These are phyloP conservation scores for Primulina huaijiensis DNA, from an alignment of 257 asterid species.

Conservation along the genomic window DNA sequence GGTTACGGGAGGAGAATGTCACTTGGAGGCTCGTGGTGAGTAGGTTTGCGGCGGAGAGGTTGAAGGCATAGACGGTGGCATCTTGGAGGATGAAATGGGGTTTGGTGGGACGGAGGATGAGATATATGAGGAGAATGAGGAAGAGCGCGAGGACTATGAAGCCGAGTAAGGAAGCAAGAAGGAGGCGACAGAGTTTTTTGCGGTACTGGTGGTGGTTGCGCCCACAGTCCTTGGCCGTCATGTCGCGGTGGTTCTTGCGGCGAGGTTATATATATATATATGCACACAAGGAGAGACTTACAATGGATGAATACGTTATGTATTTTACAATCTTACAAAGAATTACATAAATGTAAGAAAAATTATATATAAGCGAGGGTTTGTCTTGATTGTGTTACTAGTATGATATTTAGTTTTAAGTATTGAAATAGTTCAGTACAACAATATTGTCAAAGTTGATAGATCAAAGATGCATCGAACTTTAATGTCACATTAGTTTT, in stretches of 20 bases:
- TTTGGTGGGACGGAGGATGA: slow-evolving; percentile 68
- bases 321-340: too few relatives aligned
- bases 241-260: slow-evolving; percentile 24
- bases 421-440: too few relatives aligned
- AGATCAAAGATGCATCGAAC: too few relatives aligned
- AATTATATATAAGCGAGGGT: too few relatives aligned
- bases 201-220: slow-evolving; percentile 41
- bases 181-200: slow-evolving; percentile 33
- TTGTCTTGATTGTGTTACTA: too few relatives aligned
- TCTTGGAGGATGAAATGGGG: slow-evolving; percentile 70
- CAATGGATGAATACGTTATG: too few relatives aligned
- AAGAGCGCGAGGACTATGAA: slow-evolving; percentile 39
- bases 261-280: background rate
- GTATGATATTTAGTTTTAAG: too few relatives aligned
- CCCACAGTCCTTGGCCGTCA: slow-evolving; percentile 58
- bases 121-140: slow-evolving; percentile 49
- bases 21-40: slow-evolving; percentile 58
- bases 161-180: slow-evolving; percentile 20
- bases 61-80: slow-evolving; percentile 61
- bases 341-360: too few relatives aligned
- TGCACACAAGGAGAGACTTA: background rate
- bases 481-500: too few relatives aligned
- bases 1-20: slow-evolving; percentile 58
- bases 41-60: slow-evolving; percentile 45
- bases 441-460: too few relatives aligned